Evolutionary conservation across 257 asterid genomes (phyloP), one percentile per base, ranked within the genome.

Genomic region (Primulina eburnea): DNA sequence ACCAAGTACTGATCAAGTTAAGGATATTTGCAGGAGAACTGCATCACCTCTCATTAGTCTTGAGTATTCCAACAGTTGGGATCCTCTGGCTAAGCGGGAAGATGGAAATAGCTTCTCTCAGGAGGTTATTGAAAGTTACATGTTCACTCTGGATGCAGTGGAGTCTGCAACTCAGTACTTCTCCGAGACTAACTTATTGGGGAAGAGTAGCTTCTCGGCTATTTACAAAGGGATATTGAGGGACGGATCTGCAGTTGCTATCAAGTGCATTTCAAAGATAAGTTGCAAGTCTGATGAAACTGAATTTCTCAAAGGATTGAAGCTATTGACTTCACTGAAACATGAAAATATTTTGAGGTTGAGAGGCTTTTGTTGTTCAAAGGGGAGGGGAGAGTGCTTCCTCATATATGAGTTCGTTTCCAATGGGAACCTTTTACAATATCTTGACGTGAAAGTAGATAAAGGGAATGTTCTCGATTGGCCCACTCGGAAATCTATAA

Each of bases 291-390:
- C 93, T 2, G 97, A 94, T 69, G 99, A 91, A 74, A 60, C 82
- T 5, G 97, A 91, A 40, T 94, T 94, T 66, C 76, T 89, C 10
- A 82, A 79, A 73, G 99, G 99, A 12, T 73, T 94, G 73, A 91
- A 88, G 62, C 67, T 89, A 64, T 73, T 91, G 74, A 86, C 92
- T 60, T 82, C 96, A 1, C 73, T 94, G 87, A 89, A 82, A 47
- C 97, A 94, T 32, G 95, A 89, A 43, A 91, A 94, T 76, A 83
- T 94, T 60, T 68, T 83, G 72, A 86, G 89, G 82, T 73, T 91
- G 82, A 85, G 98, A 84, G 99, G 99, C 70, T 89, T 94, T 70
- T 91, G 99, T 64, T 91, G 97, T 72, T 94, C 99, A 0, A 91
- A 88, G 77, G 96, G 92, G 5, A 79, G 99, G 47, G 99, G 97